Evolutionary conservation across 176 grass and related monocot genomes (phyloP).

Genomic region (Stipa capillata): DNA sequence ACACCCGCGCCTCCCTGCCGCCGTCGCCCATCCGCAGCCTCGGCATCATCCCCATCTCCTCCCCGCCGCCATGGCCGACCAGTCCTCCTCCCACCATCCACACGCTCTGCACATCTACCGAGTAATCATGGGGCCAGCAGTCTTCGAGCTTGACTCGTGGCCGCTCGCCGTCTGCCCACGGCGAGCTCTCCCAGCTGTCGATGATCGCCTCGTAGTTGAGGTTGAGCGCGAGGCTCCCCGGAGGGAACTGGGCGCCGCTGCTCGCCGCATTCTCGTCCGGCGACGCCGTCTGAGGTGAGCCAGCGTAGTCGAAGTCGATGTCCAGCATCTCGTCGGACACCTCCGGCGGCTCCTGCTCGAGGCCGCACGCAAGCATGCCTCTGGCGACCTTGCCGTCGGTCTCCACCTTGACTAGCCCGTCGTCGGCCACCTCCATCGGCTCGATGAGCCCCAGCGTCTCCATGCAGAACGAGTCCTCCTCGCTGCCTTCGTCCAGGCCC

Average conservation of each 20-base stretch:
- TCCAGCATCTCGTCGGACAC: conserved; percentile 51
- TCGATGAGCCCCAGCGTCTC: conserved; percentile 46
- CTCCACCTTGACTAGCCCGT: conserved; percentile 42
- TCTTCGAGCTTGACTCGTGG: conserved; percentile 51
- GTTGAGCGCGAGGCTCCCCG: conserved; percentile 39
- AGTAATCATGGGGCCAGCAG: conserved; percentile 53
- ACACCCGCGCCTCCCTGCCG: conserved; percentile 69
- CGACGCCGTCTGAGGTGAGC: conserved; percentile 32
- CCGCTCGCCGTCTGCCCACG: conserved; percentile 62
- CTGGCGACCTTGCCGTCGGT: neutral
- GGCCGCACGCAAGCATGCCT: neutral
- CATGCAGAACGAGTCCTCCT: conserved; percentile 54
- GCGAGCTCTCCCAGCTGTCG: conserved; percentile 58
- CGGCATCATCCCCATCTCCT: neutral
- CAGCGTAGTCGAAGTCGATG: conserved; percentile 67
- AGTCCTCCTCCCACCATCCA: conserved; percentile 39
- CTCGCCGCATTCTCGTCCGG: neutral
- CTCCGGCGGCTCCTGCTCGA: conserved; percentile 35
- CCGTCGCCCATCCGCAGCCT: conserved; percentile 40
- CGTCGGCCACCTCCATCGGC: neutral
- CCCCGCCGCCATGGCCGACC: conserved; percentile 11
- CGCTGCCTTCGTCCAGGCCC: conserved; percentile 39
- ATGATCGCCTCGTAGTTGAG: conserved; percentile 89
- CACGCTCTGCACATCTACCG: conserved; percentile 28
- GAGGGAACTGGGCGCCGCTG: neutral